Evolutionary conservation across 2,329 filamentous ascomycete genomes (phyloP).

Genomic region (Trichophyton rubrum): DNA sequence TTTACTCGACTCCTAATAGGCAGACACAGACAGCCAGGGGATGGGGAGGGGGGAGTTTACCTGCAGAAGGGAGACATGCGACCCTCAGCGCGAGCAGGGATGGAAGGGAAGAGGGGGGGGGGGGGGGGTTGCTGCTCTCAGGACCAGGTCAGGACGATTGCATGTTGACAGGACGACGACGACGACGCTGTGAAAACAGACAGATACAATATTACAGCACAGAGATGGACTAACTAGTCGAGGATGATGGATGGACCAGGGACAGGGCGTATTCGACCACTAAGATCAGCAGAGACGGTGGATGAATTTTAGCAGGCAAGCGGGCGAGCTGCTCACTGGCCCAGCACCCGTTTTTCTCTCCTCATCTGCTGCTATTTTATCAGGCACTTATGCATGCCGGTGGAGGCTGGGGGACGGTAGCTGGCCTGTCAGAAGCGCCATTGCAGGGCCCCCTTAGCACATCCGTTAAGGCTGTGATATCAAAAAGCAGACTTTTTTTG

Average conservation of each 20-base stretch:
- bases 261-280: background rate
- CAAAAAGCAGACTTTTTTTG: background rate
- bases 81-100: too few relatives aligned
- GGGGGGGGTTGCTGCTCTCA: too few relatives aligned
- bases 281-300: background rate
- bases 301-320: background rate
- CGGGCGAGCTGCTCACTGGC: constrained; percentile 1
- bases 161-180: too few relatives aligned
- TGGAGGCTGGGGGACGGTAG: background rate
- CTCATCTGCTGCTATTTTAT: background rate
- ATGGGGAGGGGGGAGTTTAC: background rate
- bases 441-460: background rate
- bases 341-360: background rate
- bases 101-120: too few relatives aligned
- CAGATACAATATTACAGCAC: background rate
- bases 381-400: constrained; percentile 2
- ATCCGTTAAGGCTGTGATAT: background rate
- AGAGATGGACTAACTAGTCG: background rate
- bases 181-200: background rate
- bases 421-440: background rate
- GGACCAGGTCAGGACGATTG: too few relatives aligned
- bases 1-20: constrained; percentile 1
- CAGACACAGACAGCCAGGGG: background rate
- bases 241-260: background rate
- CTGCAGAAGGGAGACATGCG: background rate